Percentiles rank a stretch among this genome's conserved stretches.
phyloP scores from a whole-genome alignment of 1,284 basidiomycete genomes.

The Rhodotorula sp. region DNA sequence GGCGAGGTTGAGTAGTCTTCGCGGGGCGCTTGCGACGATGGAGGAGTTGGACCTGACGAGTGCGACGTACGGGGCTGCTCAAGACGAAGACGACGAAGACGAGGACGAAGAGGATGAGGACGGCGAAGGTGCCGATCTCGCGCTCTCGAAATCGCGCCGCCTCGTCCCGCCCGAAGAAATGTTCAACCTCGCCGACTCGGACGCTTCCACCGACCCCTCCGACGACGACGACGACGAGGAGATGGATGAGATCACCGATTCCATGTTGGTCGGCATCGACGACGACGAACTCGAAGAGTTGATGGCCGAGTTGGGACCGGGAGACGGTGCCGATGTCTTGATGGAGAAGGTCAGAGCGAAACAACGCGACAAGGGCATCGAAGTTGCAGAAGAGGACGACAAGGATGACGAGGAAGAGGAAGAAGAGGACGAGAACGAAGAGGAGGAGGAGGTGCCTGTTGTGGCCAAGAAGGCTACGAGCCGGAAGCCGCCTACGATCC shows the following conservation, averaged over 20 bases:
- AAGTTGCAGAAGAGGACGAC: constrained; percentile 14
- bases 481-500: constrained; percentile 12
- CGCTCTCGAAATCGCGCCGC: background rate
- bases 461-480: background rate
- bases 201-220: background rate
- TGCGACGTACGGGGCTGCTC: constrained; percentile 52
- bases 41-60: constrained; percentile 73
- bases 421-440: constrained; percentile 10
- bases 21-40: constrained; percentile 75
- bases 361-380: constrained; percentile 26
- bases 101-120: constrained; percentile 45
- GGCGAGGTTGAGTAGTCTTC: constrained; percentile 75
- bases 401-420: background rate
- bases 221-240: constrained; percentile 48
- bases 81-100: constrained; percentile 49
- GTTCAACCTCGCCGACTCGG: constrained; percentile 42
- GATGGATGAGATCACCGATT: constrained; percentile 48
- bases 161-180: constrained; percentile 33
- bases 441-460: constrained; percentile 5
- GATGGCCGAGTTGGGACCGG: constrained; percentile 39
- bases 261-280: constrained; percentile 42
- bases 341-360: constrained; percentile 21
- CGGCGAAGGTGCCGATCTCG: constrained; percentile 38
- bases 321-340: constrained; percentile 27
- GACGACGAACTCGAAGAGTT: constrained; percentile 48